These are phyloP conservation scores for Lenzites betulinus DNA, from an alignment of 768 basidiomycete genomes.

Conservation along the genomic window DNA sequence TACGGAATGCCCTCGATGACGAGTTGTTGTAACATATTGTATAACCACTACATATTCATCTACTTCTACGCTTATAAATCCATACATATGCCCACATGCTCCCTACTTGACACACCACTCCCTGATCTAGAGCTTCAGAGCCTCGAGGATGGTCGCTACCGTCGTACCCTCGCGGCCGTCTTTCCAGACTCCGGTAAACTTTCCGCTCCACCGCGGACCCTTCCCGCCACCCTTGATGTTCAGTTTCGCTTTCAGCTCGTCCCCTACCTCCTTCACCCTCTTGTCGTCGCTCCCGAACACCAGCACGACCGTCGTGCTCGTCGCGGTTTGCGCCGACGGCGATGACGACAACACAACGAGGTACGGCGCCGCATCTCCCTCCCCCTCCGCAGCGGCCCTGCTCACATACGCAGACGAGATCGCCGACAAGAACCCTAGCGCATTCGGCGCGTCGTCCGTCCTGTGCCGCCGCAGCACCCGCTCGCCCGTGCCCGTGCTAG, in stretches of 20 bases:
- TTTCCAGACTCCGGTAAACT: conserved; percentile 67
- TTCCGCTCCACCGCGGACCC: conserved; percentile 75
- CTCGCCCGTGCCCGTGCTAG: conserved; percentile 5
- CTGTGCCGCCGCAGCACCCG: conserved; percentile 55
- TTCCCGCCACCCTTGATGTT: conserved; percentile 79
- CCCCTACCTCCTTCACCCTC: conserved; percentile 59
- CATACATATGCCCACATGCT: not conserved
- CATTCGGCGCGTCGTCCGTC: conserved; percentile 59
- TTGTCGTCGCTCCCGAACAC: conserved; percentile 62
- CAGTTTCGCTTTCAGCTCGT: conserved; percentile 55
- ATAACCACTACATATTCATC: conserved; percentile 13
- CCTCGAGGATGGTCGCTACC: conserved; percentile 42
- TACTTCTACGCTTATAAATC: not conserved
- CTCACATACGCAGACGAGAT: conserved; percentile 49
- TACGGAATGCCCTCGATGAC: not conserved
- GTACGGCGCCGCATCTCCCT: conserved; percentile 36
- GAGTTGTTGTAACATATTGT: conserved; percentile 16
- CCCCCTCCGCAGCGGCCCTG: conserved; percentile 20
- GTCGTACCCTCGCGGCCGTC: conserved; percentile 43
- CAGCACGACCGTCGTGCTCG: conserved; percentile 56
- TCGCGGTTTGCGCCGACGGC: conserved; percentile 52
- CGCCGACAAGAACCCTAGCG: conserved; percentile 60
- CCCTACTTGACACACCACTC: too few species aligned
- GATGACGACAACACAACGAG: conserved; percentile 63
- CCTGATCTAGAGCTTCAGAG: conserved; percentile 6